Evolutionary conservation across 257 asterid genomes (phyloP).

Genomic region (Voacanga thouarsii): DNA sequence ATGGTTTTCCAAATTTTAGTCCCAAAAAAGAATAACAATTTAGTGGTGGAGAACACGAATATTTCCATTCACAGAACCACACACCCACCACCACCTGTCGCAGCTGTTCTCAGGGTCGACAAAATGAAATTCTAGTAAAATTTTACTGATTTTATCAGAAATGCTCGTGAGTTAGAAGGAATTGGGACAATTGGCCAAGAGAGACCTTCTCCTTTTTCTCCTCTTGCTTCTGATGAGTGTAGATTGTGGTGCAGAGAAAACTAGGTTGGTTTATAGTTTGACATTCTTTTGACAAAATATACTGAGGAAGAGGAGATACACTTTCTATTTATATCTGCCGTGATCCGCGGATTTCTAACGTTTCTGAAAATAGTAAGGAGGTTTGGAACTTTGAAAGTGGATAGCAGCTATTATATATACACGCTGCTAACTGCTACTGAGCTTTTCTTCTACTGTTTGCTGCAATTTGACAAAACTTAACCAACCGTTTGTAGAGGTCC

Average conservation of each 20-base stretch:
- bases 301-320: not conserved
- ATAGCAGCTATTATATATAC: not conserved
- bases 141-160: too few species aligned
- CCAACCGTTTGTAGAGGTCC: too few species aligned
- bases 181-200: too few species aligned
- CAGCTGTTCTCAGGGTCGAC: too few species aligned
- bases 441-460: too few species aligned
- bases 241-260: not conserved
- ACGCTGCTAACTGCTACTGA: not conserved
- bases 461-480: too few species aligned
- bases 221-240: not conserved
- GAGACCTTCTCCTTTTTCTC: not conserved
- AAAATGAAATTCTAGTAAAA: too few species aligned
- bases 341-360: not conserved
- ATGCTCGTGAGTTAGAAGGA: too few species aligned
- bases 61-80: too few species aligned
- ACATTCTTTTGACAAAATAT: not conserved
- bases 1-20: not conserved
- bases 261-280: not conserved
- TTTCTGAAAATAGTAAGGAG: not conserved
- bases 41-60: not conserved
- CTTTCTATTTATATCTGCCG: not conserved
- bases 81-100: too few species aligned
- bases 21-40: not conserved
- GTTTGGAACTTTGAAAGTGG: not conserved